phyloP scores from a whole-genome alignment of 495 filamentous ascomycete species.

The Podospora didyma region DNA sequence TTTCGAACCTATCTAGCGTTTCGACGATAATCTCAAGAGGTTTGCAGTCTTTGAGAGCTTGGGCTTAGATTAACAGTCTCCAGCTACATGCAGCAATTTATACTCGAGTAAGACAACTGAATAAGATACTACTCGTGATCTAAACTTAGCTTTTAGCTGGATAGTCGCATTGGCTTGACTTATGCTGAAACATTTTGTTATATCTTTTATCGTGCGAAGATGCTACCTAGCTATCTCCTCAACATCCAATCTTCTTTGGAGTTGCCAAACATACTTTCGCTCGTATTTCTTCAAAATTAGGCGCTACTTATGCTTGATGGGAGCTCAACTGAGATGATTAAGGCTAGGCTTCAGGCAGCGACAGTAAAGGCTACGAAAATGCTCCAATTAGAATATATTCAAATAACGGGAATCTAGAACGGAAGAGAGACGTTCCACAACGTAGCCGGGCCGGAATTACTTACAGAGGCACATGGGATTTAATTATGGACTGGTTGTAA shows the following conservation, averaged over 20 bases:
- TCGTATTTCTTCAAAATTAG: slow-evolving; percentile 29
- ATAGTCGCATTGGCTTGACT: slow-evolving; percentile 27
- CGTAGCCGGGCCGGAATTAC: neutral
- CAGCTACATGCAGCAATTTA: slow-evolving; percentile 21
- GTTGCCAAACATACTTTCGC: slow-evolving; percentile 32
- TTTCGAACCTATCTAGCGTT: slow-evolving; percentile 24
- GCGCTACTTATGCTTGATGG: slow-evolving; percentile 24
- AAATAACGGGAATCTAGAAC: slow-evolving; percentile 1
- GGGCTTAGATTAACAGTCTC: slow-evolving; percentile 29
- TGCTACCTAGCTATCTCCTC: slow-evolving; percentile 34
- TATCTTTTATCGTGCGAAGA: slow-evolving; percentile 36
- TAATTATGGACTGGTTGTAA: neutral
- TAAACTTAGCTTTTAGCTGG: slow-evolving; percentile 22
- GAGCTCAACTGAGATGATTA: slow-evolving; percentile 21
- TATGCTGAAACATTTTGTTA: slow-evolving; percentile 32
- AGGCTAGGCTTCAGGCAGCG: slow-evolving; percentile 21
- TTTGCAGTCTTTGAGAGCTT: slow-evolving; percentile 33
- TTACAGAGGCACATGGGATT: neutral
- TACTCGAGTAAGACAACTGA: slow-evolving; percentile 3
- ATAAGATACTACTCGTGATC: slow-evolving; percentile 23
- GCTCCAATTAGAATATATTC: neutral
- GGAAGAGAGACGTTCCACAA: neutral
- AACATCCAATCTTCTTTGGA: slow-evolving; percentile 28
- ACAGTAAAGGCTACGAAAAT: neutral
- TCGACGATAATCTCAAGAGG: slow-evolving; percentile 22